Percentiles rank a stretch among this genome's conserved stretches.
These are phyloP conservation scores for Hypomontagnella submonticulosa DNA, from an alignment of 495 filamentous ascomycete genomes.

Conservation along the genomic window DNA sequence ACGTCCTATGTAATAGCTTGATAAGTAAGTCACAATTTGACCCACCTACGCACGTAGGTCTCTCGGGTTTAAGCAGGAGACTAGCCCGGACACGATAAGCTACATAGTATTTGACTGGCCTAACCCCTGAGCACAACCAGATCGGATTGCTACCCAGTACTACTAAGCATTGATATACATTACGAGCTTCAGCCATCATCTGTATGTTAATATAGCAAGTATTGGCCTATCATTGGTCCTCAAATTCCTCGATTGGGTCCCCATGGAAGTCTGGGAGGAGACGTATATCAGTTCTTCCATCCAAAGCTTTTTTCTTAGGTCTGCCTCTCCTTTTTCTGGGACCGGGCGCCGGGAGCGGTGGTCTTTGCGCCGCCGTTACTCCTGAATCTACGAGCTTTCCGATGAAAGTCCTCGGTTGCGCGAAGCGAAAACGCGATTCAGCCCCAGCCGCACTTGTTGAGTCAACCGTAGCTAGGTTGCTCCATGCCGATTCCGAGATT, in stretches of 20 bases:
- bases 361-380: background rate
- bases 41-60: too few relatives aligned
- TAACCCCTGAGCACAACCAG: background rate
- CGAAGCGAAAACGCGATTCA: conserved; percentile 49
- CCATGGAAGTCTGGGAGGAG: conserved; percentile 55
- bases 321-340: conserved; percentile 45
- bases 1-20: too few relatives aligned
- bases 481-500: conserved; percentile 42
- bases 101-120: background rate
- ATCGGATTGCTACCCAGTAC: conserved; percentile 17
- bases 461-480: conserved; percentile 38
- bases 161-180: conserved; percentile 2
- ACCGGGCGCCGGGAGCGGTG: conserved; percentile 11
- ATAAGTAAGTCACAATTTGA: too few relatives aligned
- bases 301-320: conserved; percentile 45
- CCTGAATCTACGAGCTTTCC: conserved; percentile 46
- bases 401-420: conserved; percentile 54
- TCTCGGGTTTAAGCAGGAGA: conserved; percentile 1
- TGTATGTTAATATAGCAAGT: conserved; percentile 6
- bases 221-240: conserved; percentile 38
- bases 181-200: background rate
- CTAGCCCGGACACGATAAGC: background rate
- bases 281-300: conserved; percentile 56
- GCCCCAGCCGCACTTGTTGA: conserved; percentile 32
- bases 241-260: conserved; percentile 60